These are phyloP conservation scores for Tremella fuciformis DNA, from an alignment of 768 basidiomycete genomes.

Conservation along the genomic window DNA sequence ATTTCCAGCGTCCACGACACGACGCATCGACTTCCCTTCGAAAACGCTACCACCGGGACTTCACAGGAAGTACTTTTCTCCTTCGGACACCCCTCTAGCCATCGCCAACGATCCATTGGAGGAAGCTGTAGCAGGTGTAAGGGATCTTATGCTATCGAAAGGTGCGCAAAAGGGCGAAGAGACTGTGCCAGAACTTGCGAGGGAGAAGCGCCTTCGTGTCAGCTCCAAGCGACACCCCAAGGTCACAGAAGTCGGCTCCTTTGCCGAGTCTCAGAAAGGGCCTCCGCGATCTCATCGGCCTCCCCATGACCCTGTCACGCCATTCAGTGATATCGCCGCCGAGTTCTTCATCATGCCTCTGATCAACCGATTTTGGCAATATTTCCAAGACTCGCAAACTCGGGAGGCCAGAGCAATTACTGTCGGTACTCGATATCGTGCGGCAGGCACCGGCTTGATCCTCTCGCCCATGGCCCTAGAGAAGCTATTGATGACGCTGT, in stretches of 20 bases:
- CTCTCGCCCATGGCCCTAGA: constrained; percentile 73
- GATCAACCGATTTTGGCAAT: constrained; percentile 91
- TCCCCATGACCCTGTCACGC: background rate
- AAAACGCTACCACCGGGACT: constrained; percentile 70
- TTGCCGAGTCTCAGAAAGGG: constrained; percentile 25
- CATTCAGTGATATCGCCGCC: constrained; percentile 64
- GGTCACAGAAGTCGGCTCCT: constrained; percentile 31
- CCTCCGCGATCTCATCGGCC: background rate
- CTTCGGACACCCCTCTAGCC: constrained; percentile 46
- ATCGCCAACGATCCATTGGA: constrained; percentile 55
- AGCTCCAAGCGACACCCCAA: constrained; percentile 34
- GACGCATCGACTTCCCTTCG: constrained; percentile 66
- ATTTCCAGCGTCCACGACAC: constrained; percentile 27
- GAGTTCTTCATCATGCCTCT: constrained; percentile 86
- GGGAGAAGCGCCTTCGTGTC: constrained; percentile 73
- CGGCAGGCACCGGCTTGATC: constrained; percentile 77
- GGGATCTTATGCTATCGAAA: constrained; percentile 63
- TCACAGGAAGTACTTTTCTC: constrained; percentile 65
- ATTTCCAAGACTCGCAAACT: constrained; percentile 77
- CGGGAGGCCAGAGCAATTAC: constrained; percentile 64
- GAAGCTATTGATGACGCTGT: constrained; percentile 71
- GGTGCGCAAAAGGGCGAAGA: constrained; percentile 60
- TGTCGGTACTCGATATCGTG: constrained; percentile 56
- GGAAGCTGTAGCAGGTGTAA: constrained; percentile 64
- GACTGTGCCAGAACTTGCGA: constrained; percentile 62